Base-by-base conservation (phyloP, 2,329 filamentous ascomycete genomes). In the Colletotrichum sp. region DNA sequence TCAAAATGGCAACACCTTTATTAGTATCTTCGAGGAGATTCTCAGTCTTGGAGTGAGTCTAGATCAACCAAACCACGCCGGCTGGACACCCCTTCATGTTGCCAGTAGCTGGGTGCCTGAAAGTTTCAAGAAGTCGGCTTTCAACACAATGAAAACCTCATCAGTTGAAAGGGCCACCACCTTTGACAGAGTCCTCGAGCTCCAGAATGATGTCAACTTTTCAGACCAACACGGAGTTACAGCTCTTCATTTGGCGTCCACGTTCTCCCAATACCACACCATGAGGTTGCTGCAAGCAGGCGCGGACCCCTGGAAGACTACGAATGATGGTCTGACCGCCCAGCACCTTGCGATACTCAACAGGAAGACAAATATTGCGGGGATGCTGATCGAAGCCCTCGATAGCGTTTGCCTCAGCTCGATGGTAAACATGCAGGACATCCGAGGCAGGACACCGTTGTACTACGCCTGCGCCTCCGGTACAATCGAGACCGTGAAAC, bases 261-360 rank as follows among this genome's bases (percentile, higher is more conserved):
- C 79, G 2, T 61, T 78, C 2, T 84, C 81, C 0, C 79, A 81
- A 67, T 27, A 61, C 2, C 65, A 77, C 7, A 75, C 83, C 1
- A 79, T 77, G n/a, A 75, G 76, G 11, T 79, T 88, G n/a, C 80
- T 88, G 2, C 79, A 82, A 9, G 80, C 80, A 5, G 85, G 87
- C 5, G 86, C 86, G 0, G 80, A 88, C 79, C 78, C 83, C 0
- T 76, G 64, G 1, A 75, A 78, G 3, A 29, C 66, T 1, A 87
- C 85, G 1, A 16, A 80, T 6, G 82, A 86, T 12, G 83, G 84
- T 0, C 78, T 84, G 65, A 87, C 82, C 8, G 78, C 83, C 8
- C 79, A 89, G 6, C 87, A 89, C 69, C 69, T 88, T n/a, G 85
- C 86, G 4, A 81, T 84, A 6, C 80, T 82, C 11, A 76, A 79